A percentile compares a stretch with the other conserved stretches of the same genome.
phyloP scores from a whole-genome alignment of 768 basidiomycete genomes.

The Rhodosporidiobolus odoratus region DNA sequence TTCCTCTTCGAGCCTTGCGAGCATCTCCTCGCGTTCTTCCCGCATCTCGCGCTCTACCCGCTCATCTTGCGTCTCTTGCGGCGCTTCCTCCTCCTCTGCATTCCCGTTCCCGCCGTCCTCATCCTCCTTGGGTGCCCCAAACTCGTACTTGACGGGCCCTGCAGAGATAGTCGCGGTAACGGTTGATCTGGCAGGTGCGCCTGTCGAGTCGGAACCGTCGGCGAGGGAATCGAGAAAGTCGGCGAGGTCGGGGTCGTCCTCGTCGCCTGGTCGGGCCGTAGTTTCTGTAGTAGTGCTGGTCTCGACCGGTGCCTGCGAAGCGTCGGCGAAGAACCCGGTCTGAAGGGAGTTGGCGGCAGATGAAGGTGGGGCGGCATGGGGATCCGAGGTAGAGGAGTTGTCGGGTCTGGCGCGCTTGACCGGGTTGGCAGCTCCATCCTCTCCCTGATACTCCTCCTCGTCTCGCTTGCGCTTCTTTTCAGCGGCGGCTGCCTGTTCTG shows the following conservation, averaged over 20 bases:
- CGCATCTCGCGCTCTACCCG: constrained; percentile 6
- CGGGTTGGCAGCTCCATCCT: not conserved
- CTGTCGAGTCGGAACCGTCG: not conserved
- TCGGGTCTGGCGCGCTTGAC: constrained; percentile 4
- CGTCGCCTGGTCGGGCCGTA: not conserved
- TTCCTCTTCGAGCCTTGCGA: constrained; percentile 16
- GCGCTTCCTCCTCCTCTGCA: constrained; percentile 1
- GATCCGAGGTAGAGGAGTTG: not conserved
- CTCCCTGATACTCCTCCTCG: not conserved
- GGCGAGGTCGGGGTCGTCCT: constrained; percentile 18
- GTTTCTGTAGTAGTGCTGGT: not conserved
- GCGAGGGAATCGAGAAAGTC: constrained; percentile 13
- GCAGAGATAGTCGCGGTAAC: constrained; percentile 14
- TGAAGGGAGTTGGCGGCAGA: not conserved
- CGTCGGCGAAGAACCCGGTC: constrained; percentile 25
- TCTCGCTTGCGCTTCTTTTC: constrained; percentile 2
- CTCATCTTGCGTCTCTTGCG: constrained; percentile 4
- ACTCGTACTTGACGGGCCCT: constrained; percentile 19
- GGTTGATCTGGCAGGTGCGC: not conserved
- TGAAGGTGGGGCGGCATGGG: not conserved
- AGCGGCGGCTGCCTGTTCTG: not conserved
- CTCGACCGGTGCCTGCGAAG: not conserved
- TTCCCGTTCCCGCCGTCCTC: constrained; percentile 1
- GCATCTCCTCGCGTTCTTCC: constrained; percentile 29
- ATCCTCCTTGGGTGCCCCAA: constrained; percentile 17